phyloP scores from a whole-genome alignment of 1,139 yeast genomes.

The Suhomyces atakaporum region DNA sequence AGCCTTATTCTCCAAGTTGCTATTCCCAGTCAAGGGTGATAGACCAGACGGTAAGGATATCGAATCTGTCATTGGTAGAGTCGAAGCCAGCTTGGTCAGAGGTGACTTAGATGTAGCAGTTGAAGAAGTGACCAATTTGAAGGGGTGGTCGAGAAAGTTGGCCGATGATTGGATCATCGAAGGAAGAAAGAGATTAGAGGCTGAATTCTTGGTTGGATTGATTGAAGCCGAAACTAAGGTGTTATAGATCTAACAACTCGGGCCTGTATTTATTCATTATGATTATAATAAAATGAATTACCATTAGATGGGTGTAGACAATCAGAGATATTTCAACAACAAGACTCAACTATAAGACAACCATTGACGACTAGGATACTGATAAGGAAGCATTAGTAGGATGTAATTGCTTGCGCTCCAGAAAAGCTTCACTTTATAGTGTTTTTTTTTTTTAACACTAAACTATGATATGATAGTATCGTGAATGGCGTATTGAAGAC shows the following conservation, averaged over 20 bases:
- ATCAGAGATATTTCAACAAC: too few relatives aligned
- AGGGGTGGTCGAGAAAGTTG: constrained; percentile 91
- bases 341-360: too few relatives aligned
- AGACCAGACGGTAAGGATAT: constrained; percentile 74
- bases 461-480: too few relatives aligned
- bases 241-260: constrained; percentile 19
- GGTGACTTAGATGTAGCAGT: constrained; percentile 87
- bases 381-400: too few relatives aligned
- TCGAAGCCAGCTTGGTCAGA: constrained; percentile 70
- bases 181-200: constrained; percentile 86
- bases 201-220: constrained; percentile 72
- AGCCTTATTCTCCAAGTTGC: constrained; percentile 68
- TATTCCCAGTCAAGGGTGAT: constrained; percentile 62
- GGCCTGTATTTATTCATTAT: constrained; percentile 3
- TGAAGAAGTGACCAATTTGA: constrained; percentile 84
- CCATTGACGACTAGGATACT: too few relatives aligned
- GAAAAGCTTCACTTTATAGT: too few relatives aligned
- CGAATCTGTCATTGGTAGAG: constrained; percentile 86
- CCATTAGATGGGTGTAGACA: too few relatives aligned
- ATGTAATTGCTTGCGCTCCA: too few relatives aligned
- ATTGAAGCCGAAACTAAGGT: constrained; percentile 59
- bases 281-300: constrained; percentile 2
- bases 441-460: too few relatives aligned
- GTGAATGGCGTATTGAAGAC: too few relatives aligned
- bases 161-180: constrained; percentile 91